A percentile compares a stretch with the other conserved stretches of the same genome.
Evolutionary conservation across 495 filamentous ascomycete species (phyloP).

Genomic region (Aspergillus sclerotiicarbonarius): DNA sequence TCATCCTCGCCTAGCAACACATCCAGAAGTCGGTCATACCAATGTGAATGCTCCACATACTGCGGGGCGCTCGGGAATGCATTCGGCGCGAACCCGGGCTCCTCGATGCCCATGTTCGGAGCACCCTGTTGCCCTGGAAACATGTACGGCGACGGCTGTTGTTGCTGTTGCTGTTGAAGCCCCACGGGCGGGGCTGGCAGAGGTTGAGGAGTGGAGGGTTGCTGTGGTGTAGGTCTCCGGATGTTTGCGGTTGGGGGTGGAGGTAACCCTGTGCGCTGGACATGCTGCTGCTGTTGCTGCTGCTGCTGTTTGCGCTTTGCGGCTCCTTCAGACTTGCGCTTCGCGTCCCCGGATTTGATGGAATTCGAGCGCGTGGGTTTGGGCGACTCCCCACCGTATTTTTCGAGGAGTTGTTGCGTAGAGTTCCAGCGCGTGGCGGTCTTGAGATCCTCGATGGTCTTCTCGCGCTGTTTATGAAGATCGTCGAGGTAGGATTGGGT

Average conservation of each 20-base stretch:
- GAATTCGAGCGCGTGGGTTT: conserved; percentile 38
- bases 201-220: conserved; percentile 9
- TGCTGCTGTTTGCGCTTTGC: conserved; percentile 16
- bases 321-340: conserved; percentile 22
- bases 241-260: conserved; percentile 92
- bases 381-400: conserved; percentile 72
- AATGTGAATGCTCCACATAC: conserved; percentile 57
- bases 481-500: conserved; percentile 66
- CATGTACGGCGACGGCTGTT: conserved; percentile 8
- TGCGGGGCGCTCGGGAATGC: conserved; percentile 48
- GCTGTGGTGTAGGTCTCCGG: conserved; percentile 25
- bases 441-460: conserved; percentile 92
- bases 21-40: conserved; percentile 94
- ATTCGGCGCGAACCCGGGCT: conserved; percentile 60
- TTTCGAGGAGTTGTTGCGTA: conserved; percentile 88
- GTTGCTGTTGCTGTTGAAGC: conserved; percentile 1
- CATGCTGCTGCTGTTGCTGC: conserved; percentile 25
- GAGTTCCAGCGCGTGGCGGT: conserved; percentile 92
- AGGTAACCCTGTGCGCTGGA: conserved; percentile 56
- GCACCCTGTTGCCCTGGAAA: not conserved
- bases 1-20: conserved; percentile 94
- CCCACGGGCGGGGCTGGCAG: conserved; percentile 17
- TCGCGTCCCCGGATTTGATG: conserved; percentile 28
- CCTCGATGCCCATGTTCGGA: conserved; percentile 14
- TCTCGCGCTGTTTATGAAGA: conserved; percentile 71